Evolutionary conservation across 257 asterid species (phyloP), one percentile per base, ranked within the genome.

Genomic region (Misopates orontium): DNA sequence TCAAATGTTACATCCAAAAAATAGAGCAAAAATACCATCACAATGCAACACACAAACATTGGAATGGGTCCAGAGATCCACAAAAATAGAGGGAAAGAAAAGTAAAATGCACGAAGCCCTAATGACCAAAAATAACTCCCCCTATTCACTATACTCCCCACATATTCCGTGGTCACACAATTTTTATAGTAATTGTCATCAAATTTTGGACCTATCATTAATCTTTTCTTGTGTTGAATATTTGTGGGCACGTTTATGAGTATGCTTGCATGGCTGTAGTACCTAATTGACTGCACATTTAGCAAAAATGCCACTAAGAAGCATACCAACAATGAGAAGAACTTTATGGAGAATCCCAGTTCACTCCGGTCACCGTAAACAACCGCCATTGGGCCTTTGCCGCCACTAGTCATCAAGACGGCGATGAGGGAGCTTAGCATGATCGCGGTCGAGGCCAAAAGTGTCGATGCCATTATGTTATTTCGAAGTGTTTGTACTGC

Each of bases 11-110:
- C 72, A 47, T 88, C 99, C 23, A 90, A 71, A 22, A 85, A 94
- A 68, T 86, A 86, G 0, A 94, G 86, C 88, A 85, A 16, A 59
- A 74, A 78, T 9, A 86, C 86, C 66, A 94, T 18, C 36, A 82
- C 70, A 20, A 94, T 10, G 47, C 88, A 80, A 20, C 84, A 78
- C 55, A 79, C 3, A 23, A 94, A 83, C 97, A 94, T 90, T 0
- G 95, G 96, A 42, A 94, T 78, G 3, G 99, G 92, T 6, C 99
- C 97, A 47, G 90, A 88, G 18, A 90, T 81, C 99, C 97, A 94
- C 69, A 90, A 50, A 66, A 90, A 94, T 1, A 90, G 72, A 0
- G 99, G 99, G 50, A 94, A 82, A 0, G 99, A 90, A 50, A 90
- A 80, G 70, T 94, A 94, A 63, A 90, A 90, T 0, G 96, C 95